A percentile compares a stretch with the other conserved stretches of the same genome.
Conservation (phyloP, 176 grass and related monocot genomes). For the Oryza glumipatula region DNA sequence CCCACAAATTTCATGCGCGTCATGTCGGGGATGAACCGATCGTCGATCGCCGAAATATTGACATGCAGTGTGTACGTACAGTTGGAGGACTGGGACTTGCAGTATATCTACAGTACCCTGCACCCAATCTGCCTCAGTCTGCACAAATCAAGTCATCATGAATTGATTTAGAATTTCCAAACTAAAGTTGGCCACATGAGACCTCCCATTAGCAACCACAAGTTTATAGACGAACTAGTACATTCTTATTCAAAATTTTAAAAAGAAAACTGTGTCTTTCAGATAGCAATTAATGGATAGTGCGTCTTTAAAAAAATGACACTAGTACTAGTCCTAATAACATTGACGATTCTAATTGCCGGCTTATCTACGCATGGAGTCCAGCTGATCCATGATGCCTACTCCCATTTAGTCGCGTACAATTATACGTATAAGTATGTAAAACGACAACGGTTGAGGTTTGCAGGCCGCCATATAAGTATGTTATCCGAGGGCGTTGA, state of each 20-base stretch:
- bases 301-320: neutral
- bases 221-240: neutral
- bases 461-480: slow-evolving; percentile 16
- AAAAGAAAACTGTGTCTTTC: neutral
- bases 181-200: neutral
- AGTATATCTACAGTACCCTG: neutral
- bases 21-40: neutral
- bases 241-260: neutral
- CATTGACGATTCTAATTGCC: neutral
- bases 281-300: neutral
- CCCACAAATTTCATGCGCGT: neutral
- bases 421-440: neutral
- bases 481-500: slow-evolving; percentile 19
- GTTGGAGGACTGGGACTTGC: neutral
- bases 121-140: neutral
- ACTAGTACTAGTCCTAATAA: neutral
- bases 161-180: neutral
- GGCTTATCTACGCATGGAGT: neutral
- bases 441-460: slow-evolving; percentile 37
- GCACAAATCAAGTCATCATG: neutral
- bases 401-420: neutral
- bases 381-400: neutral
- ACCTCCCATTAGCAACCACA: neutral
- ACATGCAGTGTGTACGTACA: neutral
- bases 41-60: neutral